Evolutionary conservation across 2,329 filamentous ascomycete genomes (phyloP).

Genomic region (Microascus cirrosus): DNA sequence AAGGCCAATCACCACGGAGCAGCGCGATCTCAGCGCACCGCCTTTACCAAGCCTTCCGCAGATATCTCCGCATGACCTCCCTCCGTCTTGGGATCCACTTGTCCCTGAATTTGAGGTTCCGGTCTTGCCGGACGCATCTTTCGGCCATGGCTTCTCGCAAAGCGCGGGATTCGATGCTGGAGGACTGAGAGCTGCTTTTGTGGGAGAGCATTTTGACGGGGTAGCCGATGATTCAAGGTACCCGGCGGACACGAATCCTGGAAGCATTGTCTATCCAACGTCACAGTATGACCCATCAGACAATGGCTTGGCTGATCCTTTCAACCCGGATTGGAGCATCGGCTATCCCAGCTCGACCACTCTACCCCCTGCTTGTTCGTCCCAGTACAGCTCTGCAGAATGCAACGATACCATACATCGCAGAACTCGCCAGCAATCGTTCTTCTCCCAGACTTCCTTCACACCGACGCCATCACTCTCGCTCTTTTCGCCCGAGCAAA

Average conservation of each 20-base stretch:
- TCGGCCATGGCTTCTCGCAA: no score
- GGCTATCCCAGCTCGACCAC: not conserved
- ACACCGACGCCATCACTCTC: slow-evolving; percentile 4
- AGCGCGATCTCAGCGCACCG: not conserved
- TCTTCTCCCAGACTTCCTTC: no score
- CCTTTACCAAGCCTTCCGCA: not conserved
- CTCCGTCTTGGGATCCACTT: no score
- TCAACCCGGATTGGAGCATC: not conserved
- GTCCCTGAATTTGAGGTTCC: no score
- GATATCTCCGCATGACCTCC: no score
- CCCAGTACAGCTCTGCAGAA: not conserved
- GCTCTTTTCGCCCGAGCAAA: slow-evolving; percentile 8
- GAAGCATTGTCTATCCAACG: not conserved
- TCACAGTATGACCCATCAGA: not conserved
- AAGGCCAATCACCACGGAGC: not conserved
- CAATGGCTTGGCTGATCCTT: not conserved
- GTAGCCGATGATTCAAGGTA: not conserved
- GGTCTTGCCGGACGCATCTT: no score
- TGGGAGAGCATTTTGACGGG: no score
- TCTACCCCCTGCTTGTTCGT: not conserved
- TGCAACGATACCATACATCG: not conserved
- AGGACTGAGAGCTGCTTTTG: no score
- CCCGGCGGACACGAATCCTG: not conserved
- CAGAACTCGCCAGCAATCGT: not conserved
- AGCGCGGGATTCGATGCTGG: no score